Evolutionary conservation across 768 basidiomycete genomes (phyloP), one percentile per base, ranked within the genome.

Genomic region (Coprinellus aureogranulatus): DNA sequence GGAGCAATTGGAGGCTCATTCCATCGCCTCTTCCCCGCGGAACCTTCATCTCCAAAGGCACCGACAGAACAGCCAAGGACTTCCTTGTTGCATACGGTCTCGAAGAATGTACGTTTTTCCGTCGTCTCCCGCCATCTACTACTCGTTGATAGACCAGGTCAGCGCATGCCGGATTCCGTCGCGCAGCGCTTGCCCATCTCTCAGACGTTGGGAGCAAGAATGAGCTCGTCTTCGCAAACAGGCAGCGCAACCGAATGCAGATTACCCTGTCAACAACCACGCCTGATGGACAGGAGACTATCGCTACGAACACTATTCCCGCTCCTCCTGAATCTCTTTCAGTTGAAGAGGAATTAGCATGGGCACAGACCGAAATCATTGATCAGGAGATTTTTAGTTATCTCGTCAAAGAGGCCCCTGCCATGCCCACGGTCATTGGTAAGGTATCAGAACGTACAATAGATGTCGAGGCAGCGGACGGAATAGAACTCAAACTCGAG

Each of bases 101-200:
- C 11, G 90, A 92, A 72, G 87, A 90, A 74, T 89, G 92, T 93
- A 56, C 30, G 88, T 78, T n/a, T n/a, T n/a, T n/a, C n/a, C n/a
- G n/a, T n/a, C n/a, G n/a, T n/a, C n/a, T n/a, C n/a, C n/a, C n/a
- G n/a, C n/a, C n/a, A n/a, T n/a, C n/a, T n/a, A n/a, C n/a, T n/a
- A n/a, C n/a, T n/a, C n/a, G n/a, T n/a, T n/a, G n/a, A n/a, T n/a
- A n/a, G n/a, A n/a, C n/a, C n/a, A n/a, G n/a, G n/a, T n/a, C 61
- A 94, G 91, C 91, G 23, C 80, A 86, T 27, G 68, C 81, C 2
- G 63, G 73, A 30, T 86, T 90, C 68, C 82, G 87, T 47, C 81
- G 84, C 54, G 79, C 80, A 61, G 90, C 90, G 0, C 76, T 90
- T n/a, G 91, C 57, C 4, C 22, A 39, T 42, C 57, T 58, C 20